Conservation (phyloP, 2,329 filamentous ascomycete species). For the Pseudogymnoascus sp. region DNA sequence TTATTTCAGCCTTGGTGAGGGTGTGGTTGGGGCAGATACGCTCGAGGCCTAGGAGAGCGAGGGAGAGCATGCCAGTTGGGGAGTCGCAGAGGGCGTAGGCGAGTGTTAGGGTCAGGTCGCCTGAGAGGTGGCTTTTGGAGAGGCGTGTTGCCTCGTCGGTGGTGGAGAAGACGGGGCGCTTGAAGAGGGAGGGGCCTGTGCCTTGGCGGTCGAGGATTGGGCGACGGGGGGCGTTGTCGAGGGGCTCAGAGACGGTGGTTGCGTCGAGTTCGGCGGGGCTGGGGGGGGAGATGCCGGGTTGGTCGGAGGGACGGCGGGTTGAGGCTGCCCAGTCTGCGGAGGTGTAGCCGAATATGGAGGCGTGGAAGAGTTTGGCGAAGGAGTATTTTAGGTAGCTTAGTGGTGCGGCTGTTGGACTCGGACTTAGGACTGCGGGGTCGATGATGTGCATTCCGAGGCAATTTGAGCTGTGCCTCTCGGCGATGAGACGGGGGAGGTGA, state of each 20-base stretch:
- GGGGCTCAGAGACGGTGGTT: not conserved
- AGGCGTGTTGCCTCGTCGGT: conserved; percentile 13
- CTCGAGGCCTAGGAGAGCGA: conserved; percentile 43
- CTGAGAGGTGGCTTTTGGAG: conserved; percentile 23
- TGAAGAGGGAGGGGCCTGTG: conserved; percentile 3
- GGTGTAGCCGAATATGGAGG: conserved; percentile 49
- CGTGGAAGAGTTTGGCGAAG: conserved; percentile 42
- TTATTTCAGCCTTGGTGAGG: conserved; percentile 45
- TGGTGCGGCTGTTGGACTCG: conserved; percentile 38
- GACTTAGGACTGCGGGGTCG: conserved; percentile 46
- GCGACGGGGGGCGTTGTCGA: not conserved
- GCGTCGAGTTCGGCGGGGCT: not conserved
- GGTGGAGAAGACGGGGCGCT: conserved; percentile 19
- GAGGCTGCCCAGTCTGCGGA: conserved; percentile 30
- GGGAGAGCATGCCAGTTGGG: conserved; percentile 49
- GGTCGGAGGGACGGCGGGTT: not conserved
- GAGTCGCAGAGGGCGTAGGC: conserved; percentile 57
- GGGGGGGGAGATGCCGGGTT: not conserved
- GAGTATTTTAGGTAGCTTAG: conserved; percentile 49
- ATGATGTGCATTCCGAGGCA: conserved; percentile 57
- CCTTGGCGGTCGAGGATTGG: not conserved
- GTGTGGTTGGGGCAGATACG: conserved; percentile 34
- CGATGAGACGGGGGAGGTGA: conserved; percentile 42
- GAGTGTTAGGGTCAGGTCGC: conserved; percentile 44
- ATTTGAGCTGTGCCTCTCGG: conserved; percentile 38